Percentiles rank a stretch among this genome's conserved stretches.
phyloP scores from a whole-genome alignment of 2,329 filamentous ascomycete species.

The Colletotrichum coccodes region DNA sequence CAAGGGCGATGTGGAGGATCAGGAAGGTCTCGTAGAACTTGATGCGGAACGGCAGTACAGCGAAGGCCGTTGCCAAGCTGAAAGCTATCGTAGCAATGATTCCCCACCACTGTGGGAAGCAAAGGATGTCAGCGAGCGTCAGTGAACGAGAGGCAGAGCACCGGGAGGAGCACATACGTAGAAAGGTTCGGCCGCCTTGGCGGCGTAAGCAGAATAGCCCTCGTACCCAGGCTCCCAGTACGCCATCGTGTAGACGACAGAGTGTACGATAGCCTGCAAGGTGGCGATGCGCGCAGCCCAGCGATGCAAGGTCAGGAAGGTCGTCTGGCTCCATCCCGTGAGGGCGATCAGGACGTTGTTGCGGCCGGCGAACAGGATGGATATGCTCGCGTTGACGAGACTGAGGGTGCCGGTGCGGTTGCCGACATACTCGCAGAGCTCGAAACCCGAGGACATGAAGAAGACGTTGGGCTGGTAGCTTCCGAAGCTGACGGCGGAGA shows the following conservation, averaged over 20 bases:
- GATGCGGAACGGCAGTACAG: constrained; percentile 41
- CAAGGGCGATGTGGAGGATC: constrained; percentile 42
- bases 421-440: constrained; percentile 47
- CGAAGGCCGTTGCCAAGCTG: constrained; percentile 38
- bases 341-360: constrained; percentile 48
- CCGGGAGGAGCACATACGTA: background rate
- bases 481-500: constrained; percentile 42
- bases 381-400: constrained; percentile 44
- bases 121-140: constrained; percentile 37
- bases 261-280: constrained; percentile 43
- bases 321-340: constrained; percentile 48
- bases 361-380: constrained; percentile 46
- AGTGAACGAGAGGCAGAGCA: background rate
- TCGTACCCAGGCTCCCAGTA: constrained; percentile 20
- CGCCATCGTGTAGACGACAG: constrained; percentile 41
- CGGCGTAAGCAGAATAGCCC: background rate
- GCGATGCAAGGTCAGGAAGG: constrained; percentile 48
- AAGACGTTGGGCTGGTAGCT: constrained; percentile 38
- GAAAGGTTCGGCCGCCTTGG: constrained; percentile 4
- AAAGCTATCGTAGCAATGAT: constrained; percentile 44
- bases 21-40: constrained; percentile 47
- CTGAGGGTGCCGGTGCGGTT: constrained; percentile 46
- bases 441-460: constrained; percentile 19
- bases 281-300: constrained; percentile 43
- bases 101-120: constrained; percentile 41